These are phyloP conservation scores for Lomentospora prolificans DNA, from an alignment of 2,329 filamentous ascomycete genomes.

Conservation along the genomic window DNA sequence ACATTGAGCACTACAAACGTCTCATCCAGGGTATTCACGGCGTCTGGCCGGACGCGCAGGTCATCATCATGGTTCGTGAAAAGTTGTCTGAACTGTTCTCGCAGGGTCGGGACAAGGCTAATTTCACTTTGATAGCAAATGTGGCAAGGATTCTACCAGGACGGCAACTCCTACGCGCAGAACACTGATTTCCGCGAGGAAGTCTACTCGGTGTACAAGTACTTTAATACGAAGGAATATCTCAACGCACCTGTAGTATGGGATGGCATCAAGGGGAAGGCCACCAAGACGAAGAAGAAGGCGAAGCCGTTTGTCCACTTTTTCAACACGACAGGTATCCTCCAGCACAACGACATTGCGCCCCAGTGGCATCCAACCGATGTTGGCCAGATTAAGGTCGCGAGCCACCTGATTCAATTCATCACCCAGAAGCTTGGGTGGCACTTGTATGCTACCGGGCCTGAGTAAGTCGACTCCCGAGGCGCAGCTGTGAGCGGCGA, in stretches of 20 bases:
- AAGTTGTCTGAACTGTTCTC: background rate
- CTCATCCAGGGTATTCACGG: slow-evolving; percentile 36
- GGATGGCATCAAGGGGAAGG: slow-evolving; percentile 28
- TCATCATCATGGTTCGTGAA: slow-evolving; percentile 29
- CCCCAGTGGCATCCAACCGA: slow-evolving; percentile 52
- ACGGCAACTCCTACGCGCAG: slow-evolving; percentile 40
- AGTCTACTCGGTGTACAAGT: slow-evolving; percentile 38
- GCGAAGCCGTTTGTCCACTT: slow-evolving; percentile 44
- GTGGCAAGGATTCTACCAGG: slow-evolving; percentile 42
- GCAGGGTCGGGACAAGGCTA: background rate
- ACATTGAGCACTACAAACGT: slow-evolving; percentile 30
- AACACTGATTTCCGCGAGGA: slow-evolving; percentile 37
- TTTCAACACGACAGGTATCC: slow-evolving; percentile 50
- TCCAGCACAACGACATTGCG: slow-evolving; percentile 52
- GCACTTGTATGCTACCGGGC: slow-evolving; percentile 43
- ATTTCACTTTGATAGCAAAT: slow-evolving; percentile 28
- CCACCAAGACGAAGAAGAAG: slow-evolving; percentile 18
- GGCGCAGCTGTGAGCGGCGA: no score
- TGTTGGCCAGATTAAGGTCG: slow-evolving; percentile 50
- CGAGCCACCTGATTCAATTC: slow-evolving; percentile 49
- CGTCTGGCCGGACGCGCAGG: slow-evolving; percentile 34
- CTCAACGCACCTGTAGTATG: slow-evolving; percentile 28
- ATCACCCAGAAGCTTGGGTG: slow-evolving; percentile 46
- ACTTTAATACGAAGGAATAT: slow-evolving; percentile 38
- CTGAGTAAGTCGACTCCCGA: slow-evolving; percentile 32